Evolutionary conservation across 768 basidiomycete species (phyloP).

Genomic region (Asterophora parasitica): DNA sequence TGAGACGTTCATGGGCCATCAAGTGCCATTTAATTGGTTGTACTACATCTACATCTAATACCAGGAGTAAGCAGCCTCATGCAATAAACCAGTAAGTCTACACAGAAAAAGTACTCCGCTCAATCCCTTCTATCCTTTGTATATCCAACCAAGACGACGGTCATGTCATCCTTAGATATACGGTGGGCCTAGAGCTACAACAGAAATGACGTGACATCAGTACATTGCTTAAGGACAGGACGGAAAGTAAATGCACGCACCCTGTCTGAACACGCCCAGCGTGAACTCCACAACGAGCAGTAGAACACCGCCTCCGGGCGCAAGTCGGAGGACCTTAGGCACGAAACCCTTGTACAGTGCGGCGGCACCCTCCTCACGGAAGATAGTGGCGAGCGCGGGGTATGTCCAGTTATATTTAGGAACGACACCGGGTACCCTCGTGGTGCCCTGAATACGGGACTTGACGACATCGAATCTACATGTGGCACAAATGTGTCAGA

Average conservation of each 20-base stretch:
- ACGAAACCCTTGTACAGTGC: conserved; percentile 95
- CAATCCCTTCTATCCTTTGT: neutral
- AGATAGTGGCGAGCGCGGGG: conserved; percentile 77
- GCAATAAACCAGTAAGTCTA: too few relatives aligned
- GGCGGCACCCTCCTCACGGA: conserved; percentile 79
- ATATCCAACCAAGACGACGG: neutral
- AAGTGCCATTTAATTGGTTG: too few relatives aligned
- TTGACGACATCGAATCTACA: conserved; percentile 47
- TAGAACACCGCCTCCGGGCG: conserved; percentile 92
- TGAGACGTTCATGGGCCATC: too few relatives aligned
- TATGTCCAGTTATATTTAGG: conserved; percentile 96
- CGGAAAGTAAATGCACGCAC: conserved; percentile 32
- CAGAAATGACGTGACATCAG: neutral
- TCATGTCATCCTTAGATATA: conserved; percentile 31
- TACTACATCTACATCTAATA: too few relatives aligned
- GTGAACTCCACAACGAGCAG: conserved; percentile 92
- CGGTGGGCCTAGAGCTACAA: conserved; percentile 42
- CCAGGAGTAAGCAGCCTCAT: too few relatives aligned
- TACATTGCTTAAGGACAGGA: neutral
- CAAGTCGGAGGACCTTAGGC: conserved; percentile 92
- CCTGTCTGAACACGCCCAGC: conserved; percentile 67
- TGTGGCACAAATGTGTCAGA: conserved; percentile 41
- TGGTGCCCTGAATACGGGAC: conserved; percentile 65
- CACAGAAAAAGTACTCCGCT: neutral
- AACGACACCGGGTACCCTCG: conserved; percentile 57